Conservation (phyloP, 2,329 filamentous ascomycete genomes). For the Pestalotiopsis sp. region DNA sequence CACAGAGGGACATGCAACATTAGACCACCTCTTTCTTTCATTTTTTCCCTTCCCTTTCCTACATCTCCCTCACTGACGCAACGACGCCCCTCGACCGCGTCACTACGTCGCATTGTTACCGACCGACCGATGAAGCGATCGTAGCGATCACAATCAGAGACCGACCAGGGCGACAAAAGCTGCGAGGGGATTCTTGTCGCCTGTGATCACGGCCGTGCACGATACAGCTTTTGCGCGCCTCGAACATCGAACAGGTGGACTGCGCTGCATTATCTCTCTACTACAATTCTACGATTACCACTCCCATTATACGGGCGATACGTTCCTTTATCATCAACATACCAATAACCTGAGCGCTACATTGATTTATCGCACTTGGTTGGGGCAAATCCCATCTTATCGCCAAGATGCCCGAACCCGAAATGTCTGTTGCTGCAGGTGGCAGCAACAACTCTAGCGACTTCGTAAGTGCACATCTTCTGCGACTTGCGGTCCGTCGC, state of each 20-base stretch:
- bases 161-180: not conserved
- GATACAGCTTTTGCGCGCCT: not conserved
- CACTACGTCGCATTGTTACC: not conserved
- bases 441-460: constrained; percentile 83
- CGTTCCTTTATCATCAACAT: not conserved
- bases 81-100: not conserved
- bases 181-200: not conserved
- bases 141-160: not conserved
- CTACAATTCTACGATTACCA: not conserved
- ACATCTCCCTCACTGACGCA: not conserved
- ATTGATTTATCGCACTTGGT: not conserved
- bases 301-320: not conserved
- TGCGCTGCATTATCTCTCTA: not conserved
- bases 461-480: constrained; percentile 70
- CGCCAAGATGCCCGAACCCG: constrained; percentile 34
- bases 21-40: not conserved
- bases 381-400: not conserved
- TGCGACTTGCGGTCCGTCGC: not conserved
- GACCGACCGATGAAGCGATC: constrained; percentile 1
- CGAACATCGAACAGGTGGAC: not conserved
- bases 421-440: constrained; percentile 41
- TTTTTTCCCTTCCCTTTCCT: not conserved
- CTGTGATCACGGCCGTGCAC: not conserved
- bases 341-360: not conserved
- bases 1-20: not conserved